phyloP scores from a whole-genome alignment of 352 stramenopile genomes.

The Phytophthora vignae region DNA sequence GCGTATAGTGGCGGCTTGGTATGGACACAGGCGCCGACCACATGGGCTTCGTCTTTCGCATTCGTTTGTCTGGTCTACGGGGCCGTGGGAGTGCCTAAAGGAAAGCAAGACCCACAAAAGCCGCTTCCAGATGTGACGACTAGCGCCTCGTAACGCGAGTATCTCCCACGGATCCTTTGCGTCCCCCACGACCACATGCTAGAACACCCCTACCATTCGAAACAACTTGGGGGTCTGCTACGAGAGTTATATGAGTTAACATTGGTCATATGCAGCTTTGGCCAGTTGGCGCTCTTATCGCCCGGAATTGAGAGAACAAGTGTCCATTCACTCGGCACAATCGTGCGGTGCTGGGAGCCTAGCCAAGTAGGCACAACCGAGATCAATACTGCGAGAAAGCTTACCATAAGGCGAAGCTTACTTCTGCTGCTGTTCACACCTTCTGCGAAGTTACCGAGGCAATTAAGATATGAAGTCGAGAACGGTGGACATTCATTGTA shows the following conservation, averaged over 20 bases:
- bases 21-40: slow-evolving; percentile 1
- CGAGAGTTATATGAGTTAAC: background rate
- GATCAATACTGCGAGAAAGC: background rate
- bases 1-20: background rate
- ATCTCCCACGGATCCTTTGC: slow-evolving; percentile 1
- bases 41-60: slow-evolving; percentile 20
- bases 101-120: slow-evolving; percentile 9
- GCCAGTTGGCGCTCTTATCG: slow-evolving; percentile 21
- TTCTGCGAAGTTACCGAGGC: background rate
- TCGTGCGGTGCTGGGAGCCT: background rate
- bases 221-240: background rate
- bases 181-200: slow-evolving; percentile 12
- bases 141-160: slow-evolving; percentile 6
- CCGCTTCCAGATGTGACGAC: slow-evolving; percentile 7
- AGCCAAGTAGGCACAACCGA: background rate
- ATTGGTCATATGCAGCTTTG: background rate
- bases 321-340: background rate
- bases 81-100: background rate
- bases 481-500: background rate
- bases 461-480: background rate
- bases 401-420: background rate
- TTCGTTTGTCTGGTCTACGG: slow-evolving; percentile 21
- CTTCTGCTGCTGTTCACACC: background rate
- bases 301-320: background rate
- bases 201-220: background rate